Base-by-base conservation (phyloP, 2,329 filamentous ascomycete species). In the Botrytis cinerea region DNA sequence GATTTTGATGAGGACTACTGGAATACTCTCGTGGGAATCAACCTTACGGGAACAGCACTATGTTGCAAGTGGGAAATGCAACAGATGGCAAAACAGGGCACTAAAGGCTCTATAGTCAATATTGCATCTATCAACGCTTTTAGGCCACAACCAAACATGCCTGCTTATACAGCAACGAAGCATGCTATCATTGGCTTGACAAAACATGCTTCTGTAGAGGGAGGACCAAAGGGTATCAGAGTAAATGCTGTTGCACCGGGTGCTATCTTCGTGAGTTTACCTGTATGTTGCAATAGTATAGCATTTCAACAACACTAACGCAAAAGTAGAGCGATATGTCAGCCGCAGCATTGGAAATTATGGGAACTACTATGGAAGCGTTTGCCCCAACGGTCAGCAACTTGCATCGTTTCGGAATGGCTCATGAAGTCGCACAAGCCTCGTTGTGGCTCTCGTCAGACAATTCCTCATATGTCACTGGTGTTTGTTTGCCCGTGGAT, bases 271-370 rank as follows among this genome's bases (percentile, higher is more conserved):
- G 70, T 72, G 38, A 66, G 70, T 72, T 43, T 25, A 57, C 35
- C 85, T 87, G 71, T 82, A 84, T 75, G 87, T 85, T 28, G 85
- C 85, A 14, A 75, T 87, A 77, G 84, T 87, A 82, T 81, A 84
- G 75, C 82, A 84, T 77, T 74, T 75, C 3, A 67, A 76, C 40
- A 74, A 76, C 57, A 73, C 32, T 32, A 79, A 78, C 73, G 71
- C 64, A 6, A 48, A 74, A 57, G 51, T 75, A 78, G 51, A 75
- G 71, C 3, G 80, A 82, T 32, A 85, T 83, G 81, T 82, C 84
- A 67, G 78, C 72, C 74, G 80, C 68, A 74, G 83, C 67, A 78
- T 83, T 70, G 75, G 80, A 45, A 81, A 82, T 86, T 71, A 81
- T 83, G 73, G 86, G 85, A 4, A 86, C 83, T 43, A 79, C 86